Percentiles rank a stretch among this genome's conserved stretches.
Evolutionary conservation across 2,329 filamentous ascomycete genomes (phyloP).

Genomic region (Escovopsis sp.): DNA sequence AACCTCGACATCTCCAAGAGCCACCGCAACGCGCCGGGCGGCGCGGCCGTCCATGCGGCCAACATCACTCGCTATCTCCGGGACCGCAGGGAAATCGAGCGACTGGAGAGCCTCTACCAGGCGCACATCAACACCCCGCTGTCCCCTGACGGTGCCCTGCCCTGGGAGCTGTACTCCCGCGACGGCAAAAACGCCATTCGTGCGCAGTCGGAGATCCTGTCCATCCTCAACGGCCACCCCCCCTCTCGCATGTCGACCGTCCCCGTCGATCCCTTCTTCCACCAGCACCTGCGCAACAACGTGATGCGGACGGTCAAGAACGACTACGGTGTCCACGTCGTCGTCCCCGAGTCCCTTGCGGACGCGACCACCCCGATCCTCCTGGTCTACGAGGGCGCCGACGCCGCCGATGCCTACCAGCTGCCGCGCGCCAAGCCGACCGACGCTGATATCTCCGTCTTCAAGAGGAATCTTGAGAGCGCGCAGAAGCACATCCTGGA

Average conservation of each 20-base stretch:
- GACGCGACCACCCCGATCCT: constrained; percentile 48
- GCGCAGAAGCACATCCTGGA: constrained; percentile 42
- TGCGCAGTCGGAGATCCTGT: constrained; percentile 59
- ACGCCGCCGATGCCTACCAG: constrained; percentile 31
- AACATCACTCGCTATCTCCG: constrained; percentile 80
- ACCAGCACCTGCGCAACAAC: constrained; percentile 52
- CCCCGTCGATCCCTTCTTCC: constrained; percentile 63
- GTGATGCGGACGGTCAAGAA: constrained; percentile 48
- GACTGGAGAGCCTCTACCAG: constrained; percentile 64
- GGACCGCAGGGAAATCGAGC: constrained; percentile 64
- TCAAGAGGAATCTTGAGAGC: constrained; percentile 39
- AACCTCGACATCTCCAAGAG: constrained; percentile 70
- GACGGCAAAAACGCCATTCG: constrained; percentile 71
- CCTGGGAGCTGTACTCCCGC: constrained; percentile 78
- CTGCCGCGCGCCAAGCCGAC: constrained; percentile 38
- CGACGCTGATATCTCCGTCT: constrained; percentile 33
- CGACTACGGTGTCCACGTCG: constrained; percentile 56
- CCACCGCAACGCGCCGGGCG: constrained; percentile 57
- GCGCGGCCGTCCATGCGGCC: constrained; percentile 63
- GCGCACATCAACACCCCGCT: constrained; percentile 77
- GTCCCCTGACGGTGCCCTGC: constrained; percentile 51
- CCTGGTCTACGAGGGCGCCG: constrained; percentile 57
- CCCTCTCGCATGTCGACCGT: constrained; percentile 54
- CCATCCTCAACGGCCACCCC: constrained; percentile 58
- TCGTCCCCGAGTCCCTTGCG: constrained; percentile 45